Base-by-base conservation (phyloP, 352 stramenopile genomes). In the Globisporangium okanoganense region DNA sequence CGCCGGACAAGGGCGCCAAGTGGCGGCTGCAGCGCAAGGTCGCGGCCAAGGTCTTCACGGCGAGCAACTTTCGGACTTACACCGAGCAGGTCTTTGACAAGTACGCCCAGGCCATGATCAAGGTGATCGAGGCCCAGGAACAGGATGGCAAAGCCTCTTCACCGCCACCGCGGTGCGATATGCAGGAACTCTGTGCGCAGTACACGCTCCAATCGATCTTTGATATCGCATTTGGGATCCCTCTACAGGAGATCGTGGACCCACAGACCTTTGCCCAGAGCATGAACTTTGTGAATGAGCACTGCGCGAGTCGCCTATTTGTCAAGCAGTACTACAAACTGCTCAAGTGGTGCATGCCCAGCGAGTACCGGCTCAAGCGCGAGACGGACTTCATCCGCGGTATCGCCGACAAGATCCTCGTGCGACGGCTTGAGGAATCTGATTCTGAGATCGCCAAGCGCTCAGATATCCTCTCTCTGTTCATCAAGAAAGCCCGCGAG, bases 21-120 rank as follows among this genome's bases (percentile, higher is more conserved):
- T 96, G 87, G 87, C 61, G 71, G 2, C 55, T 88, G 8, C 87
- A 96, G 58, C 79, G 87, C 55, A 95, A 95, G 54, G 79, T 82
- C 24, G 87, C 88, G 47, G 91, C 85, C 25, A 91, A 94, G 56
- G 92, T 98, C 25, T 96, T 96, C 27, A 94, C 83, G 31, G 81
- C 73, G 1, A 66, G 56, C 24, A 87, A 87, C 44, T 86, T 90
- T 16, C 70, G 72, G 22, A 64, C 66, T 1, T 83, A 77, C 45
- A 69, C 65, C 2, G 77, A 85, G 56, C 57, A 79, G 62, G 58
- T 84, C 2, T 85, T 90, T 51, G 58, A 65, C 25, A 75, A 71
- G 22, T 75, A 87, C 62, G 75, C 74, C 1, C 25, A 63, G 10
- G 48, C 67, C 9, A 70, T 60, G 24, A 49, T 79, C 25, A 6